A percentile compares a stretch with the other conserved stretches of the same genome.
Evolutionary conservation across 495 filamentous ascomycete species (phyloP).

Genomic region (Hypoxylon lenormandii): DNA sequence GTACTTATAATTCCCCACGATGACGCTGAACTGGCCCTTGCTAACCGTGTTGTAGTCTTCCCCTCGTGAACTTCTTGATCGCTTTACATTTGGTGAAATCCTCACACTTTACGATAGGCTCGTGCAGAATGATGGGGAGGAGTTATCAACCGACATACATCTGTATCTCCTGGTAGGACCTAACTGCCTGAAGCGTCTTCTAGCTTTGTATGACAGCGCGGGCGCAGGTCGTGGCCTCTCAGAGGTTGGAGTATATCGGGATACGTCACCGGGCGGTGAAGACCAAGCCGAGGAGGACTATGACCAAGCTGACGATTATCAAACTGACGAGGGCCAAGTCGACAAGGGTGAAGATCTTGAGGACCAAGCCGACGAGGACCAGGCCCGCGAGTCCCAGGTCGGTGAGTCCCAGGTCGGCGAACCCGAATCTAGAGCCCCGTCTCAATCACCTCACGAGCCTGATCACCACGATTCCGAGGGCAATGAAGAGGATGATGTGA

Average conservation of each 20-base stretch:
- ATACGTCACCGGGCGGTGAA: constrained; percentile 31
- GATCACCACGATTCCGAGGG: no score
- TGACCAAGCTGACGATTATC: constrained; percentile 5
- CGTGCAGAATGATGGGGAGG: constrained; percentile 49
- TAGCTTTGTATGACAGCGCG: constrained; percentile 50
- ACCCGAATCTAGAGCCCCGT: no score
- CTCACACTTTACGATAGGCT: constrained; percentile 55
- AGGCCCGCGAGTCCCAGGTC: no score
- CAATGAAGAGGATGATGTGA: no score
- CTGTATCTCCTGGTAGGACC: constrained; percentile 51
- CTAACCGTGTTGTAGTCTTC: constrained; percentile 48
- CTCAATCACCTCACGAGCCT: no score
- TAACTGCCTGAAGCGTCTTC: constrained; percentile 49
- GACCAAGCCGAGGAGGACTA: constrained; percentile 4
- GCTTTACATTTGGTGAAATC: constrained; percentile 53
- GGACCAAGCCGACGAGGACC: constrained; percentile 17
- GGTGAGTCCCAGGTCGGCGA: no score
- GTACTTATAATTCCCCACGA: constrained; percentile 58
- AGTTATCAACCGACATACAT: constrained; percentile 41
- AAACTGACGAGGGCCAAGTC: constrained; percentile 7
- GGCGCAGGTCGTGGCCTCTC: constrained; percentile 48
- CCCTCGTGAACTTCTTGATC: constrained; percentile 39
- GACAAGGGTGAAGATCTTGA: constrained; percentile 39
- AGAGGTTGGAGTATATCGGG: constrained; percentile 48
- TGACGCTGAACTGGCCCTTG: background rate